These are phyloP conservation scores for Pelargonium citronellum DNA, from an alignment of 441 rosid species.

Conservation along the genomic window DNA sequence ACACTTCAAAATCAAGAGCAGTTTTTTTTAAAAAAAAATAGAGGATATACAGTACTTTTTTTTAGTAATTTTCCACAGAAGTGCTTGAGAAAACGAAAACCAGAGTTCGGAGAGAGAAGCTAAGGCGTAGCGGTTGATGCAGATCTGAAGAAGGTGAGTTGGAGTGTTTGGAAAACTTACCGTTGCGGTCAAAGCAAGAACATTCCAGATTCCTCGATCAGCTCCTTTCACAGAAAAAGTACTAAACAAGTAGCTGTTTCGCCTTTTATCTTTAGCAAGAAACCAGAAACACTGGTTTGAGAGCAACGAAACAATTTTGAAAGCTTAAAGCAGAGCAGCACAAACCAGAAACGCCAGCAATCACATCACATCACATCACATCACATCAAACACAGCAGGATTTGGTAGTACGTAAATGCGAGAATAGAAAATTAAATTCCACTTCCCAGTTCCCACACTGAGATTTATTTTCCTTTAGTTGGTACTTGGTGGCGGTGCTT, in stretches of 20 bases:
- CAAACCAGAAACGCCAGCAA: not conserved
- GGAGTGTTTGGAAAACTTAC: no score
- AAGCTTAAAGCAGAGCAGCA: conserved; percentile 1
- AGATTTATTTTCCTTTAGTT: not conserved
- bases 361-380: not conserved
- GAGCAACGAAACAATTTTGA: not conserved
- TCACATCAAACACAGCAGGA: conserved; percentile 1
- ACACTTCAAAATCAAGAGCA: not conserved
- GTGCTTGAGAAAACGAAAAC: not conserved
- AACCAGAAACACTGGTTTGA: not conserved
- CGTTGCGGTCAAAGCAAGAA: not conserved
- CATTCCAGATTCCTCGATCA: not conserved
- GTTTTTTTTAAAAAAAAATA: not conserved
- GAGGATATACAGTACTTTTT: not conserved
- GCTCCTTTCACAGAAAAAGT: not conserved
- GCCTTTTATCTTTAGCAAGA: not conserved
- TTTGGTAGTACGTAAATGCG: not conserved
- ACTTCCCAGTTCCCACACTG: not conserved
- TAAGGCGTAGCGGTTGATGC: not conserved
- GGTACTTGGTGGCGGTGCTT: not conserved
- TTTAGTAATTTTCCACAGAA: not conserved
- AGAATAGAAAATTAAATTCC: not conserved
- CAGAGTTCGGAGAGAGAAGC: not conserved
- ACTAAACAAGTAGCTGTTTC: not conserved
- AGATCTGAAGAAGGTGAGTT: not conserved